These are phyloP conservation scores for Trametes sanguinea DNA, from an alignment of 768 basidiomycete species.

Conservation along the genomic window DNA sequence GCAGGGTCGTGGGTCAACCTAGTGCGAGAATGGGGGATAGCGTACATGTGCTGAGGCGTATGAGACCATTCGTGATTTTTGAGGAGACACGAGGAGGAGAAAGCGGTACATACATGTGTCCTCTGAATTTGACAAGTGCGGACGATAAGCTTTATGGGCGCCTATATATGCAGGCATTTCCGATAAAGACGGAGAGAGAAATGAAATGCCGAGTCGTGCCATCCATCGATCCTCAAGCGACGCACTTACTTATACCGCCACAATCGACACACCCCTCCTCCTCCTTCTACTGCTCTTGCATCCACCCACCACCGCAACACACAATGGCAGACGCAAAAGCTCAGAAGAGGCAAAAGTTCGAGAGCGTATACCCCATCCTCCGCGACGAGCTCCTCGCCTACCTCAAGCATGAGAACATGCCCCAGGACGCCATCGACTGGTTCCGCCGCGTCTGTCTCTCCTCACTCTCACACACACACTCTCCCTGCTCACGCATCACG, in stretches of 20 bases:
- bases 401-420: conserved; percentile 73
- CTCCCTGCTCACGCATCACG: neutral
- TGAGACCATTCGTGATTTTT: neutral
- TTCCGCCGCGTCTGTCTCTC: conserved; percentile 64
- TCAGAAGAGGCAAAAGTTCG: conserved; percentile 56
- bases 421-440: conserved; percentile 83
- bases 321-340: conserved; percentile 28
- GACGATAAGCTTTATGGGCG: neutral
- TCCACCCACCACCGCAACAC: neutral
- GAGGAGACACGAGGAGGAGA: neutral
- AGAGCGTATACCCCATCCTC: conserved; percentile 68
- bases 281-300: neutral
- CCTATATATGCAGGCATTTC: neutral
- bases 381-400: conserved; percentile 76
- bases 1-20: too few species aligned
- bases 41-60: too few species aligned
- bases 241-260: neutral
- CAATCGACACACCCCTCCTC: neutral
- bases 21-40: too few species aligned
- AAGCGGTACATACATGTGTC: neutral
- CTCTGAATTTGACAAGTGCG: too few species aligned
- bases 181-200: conserved; percentile 3
- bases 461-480: neutral
- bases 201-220: neutral
- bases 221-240: neutral